Evolutionary conservation across 257 asterid species (phyloP).

Genomic region (Rauvolfia tetraphylla): DNA sequence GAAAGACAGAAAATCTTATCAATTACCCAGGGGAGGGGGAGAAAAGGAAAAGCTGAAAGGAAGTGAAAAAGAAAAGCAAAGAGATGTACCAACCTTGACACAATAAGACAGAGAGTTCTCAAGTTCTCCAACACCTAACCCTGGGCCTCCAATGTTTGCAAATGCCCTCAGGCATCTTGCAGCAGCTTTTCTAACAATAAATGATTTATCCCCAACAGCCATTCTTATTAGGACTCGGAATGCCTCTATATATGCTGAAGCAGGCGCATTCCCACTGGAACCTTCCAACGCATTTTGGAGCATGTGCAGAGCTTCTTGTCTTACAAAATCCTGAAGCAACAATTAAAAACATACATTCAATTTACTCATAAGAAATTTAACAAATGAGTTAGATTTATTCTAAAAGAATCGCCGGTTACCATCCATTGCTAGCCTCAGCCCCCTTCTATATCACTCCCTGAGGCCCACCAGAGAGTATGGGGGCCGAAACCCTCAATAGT

Average conservation of each 20-base stretch:
- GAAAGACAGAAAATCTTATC: conserved; percentile 17
- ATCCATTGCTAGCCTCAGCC: not conserved
- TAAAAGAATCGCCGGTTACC: not conserved
- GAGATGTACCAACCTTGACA: conserved; percentile 66
- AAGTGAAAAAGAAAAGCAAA: not conserved
- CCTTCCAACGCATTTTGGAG: conserved; percentile 98
- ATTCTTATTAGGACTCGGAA: conserved; percentile 71
- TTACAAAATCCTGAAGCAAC: conserved; percentile 79
- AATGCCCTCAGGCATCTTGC: conserved; percentile 94
- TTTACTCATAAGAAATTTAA: not conserved
- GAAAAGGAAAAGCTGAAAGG: not conserved
- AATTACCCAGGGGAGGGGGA: not conserved
- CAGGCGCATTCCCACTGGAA: conserved; percentile 73
- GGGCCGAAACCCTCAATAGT: not conserved
- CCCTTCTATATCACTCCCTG: not conserved
- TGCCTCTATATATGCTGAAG: conserved; percentile 81
- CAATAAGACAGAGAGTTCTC: conserved; percentile 73
- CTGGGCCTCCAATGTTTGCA: conserved; percentile 94
- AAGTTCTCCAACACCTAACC: conserved; percentile 82
- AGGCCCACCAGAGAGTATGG: not conserved
- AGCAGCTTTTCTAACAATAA: conserved; percentile 85
- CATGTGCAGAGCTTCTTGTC: conserved; percentile 94
- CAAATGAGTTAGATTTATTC: not conserved
- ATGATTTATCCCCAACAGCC: conserved; percentile 84
- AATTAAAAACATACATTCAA: not conserved